phyloP scores from a whole-genome alignment of 441 rosid genomes.

The Corymbia calophylla region DNA sequence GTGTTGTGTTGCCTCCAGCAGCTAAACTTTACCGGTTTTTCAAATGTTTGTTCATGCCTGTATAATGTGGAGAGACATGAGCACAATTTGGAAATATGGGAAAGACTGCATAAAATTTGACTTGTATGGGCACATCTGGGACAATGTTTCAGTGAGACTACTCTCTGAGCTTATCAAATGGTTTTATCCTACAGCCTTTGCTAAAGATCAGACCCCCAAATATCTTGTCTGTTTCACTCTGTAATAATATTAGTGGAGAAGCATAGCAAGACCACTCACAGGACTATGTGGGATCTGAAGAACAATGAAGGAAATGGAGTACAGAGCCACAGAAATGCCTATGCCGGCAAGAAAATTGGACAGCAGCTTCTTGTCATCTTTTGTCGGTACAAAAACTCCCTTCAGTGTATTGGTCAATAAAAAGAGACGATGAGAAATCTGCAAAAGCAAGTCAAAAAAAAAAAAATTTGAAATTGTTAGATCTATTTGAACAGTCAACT shows the following conservation, averaged over 20 bases:
- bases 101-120: background rate
- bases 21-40: background rate
- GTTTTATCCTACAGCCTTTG: background rate
- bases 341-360: slow-evolving; percentile 56
- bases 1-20: background rate
- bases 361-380: slow-evolving; percentile 57
- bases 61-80: background rate
- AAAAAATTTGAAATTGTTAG: background rate
- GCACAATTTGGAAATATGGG: background rate
- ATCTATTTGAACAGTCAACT: background rate
- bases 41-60: background rate
- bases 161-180: background rate
- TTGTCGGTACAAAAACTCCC: slow-evolving; percentile 66
- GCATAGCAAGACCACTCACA: slow-evolving; percentile 28
- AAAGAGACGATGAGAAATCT: slow-evolving; percentile 82
- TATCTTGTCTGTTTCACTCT: background rate
- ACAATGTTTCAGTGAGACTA: background rate
- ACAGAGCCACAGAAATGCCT: slow-evolving; percentile 48
- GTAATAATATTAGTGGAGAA: background rate
- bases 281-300: slow-evolving; percentile 62
- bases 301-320: slow-evolving; percentile 53
- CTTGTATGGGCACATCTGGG: background rate
- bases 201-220: background rate
- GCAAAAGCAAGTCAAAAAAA: slow-evolving; percentile 10
- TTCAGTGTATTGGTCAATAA: slow-evolving; percentile 74